Base-by-base conservation (phyloP, 2,329 filamentous ascomycete genomes). In the Paecilomyces formosus region DNA sequence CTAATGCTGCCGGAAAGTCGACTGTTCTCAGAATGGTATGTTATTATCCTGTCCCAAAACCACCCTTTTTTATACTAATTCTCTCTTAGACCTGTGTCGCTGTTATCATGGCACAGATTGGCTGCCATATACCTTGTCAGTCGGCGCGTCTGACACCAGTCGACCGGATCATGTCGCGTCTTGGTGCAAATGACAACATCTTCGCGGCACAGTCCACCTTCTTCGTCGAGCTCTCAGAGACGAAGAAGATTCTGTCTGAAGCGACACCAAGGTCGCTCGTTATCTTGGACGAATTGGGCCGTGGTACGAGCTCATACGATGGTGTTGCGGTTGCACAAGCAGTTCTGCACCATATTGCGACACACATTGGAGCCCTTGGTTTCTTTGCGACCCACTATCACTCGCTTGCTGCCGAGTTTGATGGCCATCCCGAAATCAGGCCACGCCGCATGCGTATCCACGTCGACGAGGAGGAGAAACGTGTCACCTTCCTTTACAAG, bases 331-430 rank as follows among this genome's bases (percentile, higher is more conserved):
- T 99, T 2, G 94, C 94, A 0, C 93, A 99, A 73, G 91, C 94
- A 1, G 94, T 99, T 0, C 83, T 99, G n/a, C 94, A 99, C 71
- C 93, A 99, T 66, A 85, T 97, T 15, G 92, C 93, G 7, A 90
- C 90, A 3, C 92, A 97, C 66, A 89, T 97, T 56, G 94, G 94
- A 55, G 96, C 93, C 56, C 79, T 96, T 2, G 94, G 94, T 35
- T 97, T 96, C 83, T 99, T 99, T 68, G 94, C 94, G 0, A 99
- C 94, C 0, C 94, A 99, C 70, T 99, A 99, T 74, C 94, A 97
- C 72, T 94, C 89, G 1, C 83, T 99, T 0, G 92, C 93, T 0
- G 87, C 90, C 0, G 94, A 99, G 72, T 99, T 97, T 68, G 86
- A 88, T 63, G 82, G 83, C 15, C 94, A 99, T 66, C 92, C 94